Evolutionary conservation across 2,329 filamentous ascomycete species (phyloP).

Genomic region (Aspergillus niger): DNA sequence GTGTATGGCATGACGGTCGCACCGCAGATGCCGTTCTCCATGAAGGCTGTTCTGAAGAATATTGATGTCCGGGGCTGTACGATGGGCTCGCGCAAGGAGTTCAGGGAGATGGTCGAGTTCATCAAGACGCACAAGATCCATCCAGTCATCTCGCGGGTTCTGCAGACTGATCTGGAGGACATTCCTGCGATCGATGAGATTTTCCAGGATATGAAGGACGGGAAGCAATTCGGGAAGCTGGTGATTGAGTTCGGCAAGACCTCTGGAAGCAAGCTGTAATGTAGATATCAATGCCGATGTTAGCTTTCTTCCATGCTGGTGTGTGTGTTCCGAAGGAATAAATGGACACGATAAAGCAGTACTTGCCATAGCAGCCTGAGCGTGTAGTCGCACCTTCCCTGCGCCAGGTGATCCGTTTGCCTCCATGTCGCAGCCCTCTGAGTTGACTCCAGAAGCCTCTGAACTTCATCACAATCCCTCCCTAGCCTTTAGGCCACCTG

Average conservation of each 20-base stretch:
- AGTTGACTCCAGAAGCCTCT: not conserved
- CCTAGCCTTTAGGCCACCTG: slow-evolving; percentile 9
- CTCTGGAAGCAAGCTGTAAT: slow-evolving; percentile 43
- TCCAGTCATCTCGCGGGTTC: slow-evolving; percentile 74
- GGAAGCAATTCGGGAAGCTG: slow-evolving; percentile 87
- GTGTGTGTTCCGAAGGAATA: not conserved
- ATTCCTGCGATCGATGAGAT: slow-evolving; percentile 76
- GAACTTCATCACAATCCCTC: slow-evolving; percentile 11
- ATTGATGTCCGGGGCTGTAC: slow-evolving; percentile 83
- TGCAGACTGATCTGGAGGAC: slow-evolving; percentile 69
- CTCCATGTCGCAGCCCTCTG: not conserved
- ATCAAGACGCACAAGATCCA: slow-evolving; percentile 71
- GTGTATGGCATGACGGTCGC: slow-evolving; percentile 88
- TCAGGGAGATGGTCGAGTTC: slow-evolving; percentile 86
- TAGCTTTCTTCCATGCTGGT: not conserved
- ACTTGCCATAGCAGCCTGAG: not conserved
- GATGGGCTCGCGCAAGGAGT: slow-evolving; percentile 89
- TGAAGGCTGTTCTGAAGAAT: slow-evolving; percentile 82
- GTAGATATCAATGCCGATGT: not conserved
- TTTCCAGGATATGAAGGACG: slow-evolving; percentile 85
- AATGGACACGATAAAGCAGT: not conserved
- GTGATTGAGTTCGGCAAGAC: slow-evolving; percentile 68
- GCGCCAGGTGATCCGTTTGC: not conserved
- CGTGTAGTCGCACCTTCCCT: slow-evolving; percentile 1
- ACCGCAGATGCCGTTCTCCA: slow-evolving; percentile 83